Conservation (phyloP, 345 rosid genomes). For the Eucalyptus brandiana region DNA sequence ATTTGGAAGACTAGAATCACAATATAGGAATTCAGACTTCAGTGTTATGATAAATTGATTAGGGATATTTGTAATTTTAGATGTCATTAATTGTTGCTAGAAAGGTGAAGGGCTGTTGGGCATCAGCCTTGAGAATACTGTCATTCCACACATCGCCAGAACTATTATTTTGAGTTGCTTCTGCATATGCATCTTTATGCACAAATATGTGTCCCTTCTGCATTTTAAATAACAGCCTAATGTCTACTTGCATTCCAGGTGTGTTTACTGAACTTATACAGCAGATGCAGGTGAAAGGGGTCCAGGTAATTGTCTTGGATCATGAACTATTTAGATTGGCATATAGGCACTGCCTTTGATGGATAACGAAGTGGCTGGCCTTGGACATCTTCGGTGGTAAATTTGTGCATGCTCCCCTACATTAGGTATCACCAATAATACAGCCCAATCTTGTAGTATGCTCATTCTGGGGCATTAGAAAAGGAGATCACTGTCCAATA, state of each 20-base stretch:
- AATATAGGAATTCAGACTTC: not conserved
- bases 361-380: not conserved
- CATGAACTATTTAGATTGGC: not conserved
- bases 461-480: not conserved
- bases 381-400: not conserved
- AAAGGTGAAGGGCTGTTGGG: not conserved
- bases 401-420: not conserved
- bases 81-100: not conserved
- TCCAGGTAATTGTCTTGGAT: slow-evolving; percentile 44
- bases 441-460: not conserved
- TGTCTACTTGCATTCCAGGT: slow-evolving; percentile 36
- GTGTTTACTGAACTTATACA: slow-evolving; percentile 98
- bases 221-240: not conserved
- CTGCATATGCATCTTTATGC: not conserved
- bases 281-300: slow-evolving; percentile 97
- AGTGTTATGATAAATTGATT: not conserved
- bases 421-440: not conserved
- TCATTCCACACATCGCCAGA: not conserved
- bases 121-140: not conserved
- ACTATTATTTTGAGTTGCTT: not conserved
- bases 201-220: not conserved
- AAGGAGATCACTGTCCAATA: not conserved
- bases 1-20: not conserved
- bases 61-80: not conserved
- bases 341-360: not conserved